phyloP scores from a whole-genome alignment of 352 stramenopile species.

The Pythium utonaiense region DNA sequence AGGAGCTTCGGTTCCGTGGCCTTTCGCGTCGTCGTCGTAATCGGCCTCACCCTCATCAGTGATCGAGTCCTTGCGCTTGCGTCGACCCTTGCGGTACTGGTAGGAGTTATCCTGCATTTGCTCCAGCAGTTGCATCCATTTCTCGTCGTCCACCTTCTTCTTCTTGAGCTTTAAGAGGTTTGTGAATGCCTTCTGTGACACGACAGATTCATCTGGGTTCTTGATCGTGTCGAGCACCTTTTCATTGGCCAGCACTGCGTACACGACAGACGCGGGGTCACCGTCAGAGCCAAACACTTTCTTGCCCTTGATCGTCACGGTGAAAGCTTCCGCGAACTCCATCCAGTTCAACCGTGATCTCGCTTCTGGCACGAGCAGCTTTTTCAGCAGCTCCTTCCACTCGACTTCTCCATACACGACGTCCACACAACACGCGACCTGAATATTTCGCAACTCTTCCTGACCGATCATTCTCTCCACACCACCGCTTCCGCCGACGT shows the following conservation, averaged over 20 bases:
- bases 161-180: constrained; percentile 43
- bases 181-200: constrained; percentile 43
- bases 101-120: constrained; percentile 38
- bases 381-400: constrained; percentile 37
- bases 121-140: constrained; percentile 48
- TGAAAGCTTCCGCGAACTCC: constrained; percentile 41
- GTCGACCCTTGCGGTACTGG: constrained; percentile 27
- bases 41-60: background rate
- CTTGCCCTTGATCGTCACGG: constrained; percentile 28
- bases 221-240: constrained; percentile 40
- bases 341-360: constrained; percentile 37
- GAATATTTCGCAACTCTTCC: constrained; percentile 32
- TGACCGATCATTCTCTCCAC: constrained; percentile 30
- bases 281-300: constrained; percentile 27
- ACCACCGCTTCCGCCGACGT: background rate
- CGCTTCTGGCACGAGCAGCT: constrained; percentile 20
- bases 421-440: constrained; percentile 32
- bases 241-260: constrained; percentile 46
- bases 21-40: background rate
- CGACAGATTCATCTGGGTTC: constrained; percentile 28
- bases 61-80: constrained; percentile 20
- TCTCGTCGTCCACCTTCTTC: constrained; percentile 39
- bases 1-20: constrained; percentile 27
- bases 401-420: constrained; percentile 17
- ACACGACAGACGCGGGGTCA: constrained; percentile 37